Base-by-base conservation (phyloP, 805 yeast genomes). In the Yarrowia alimentaria region DNA sequence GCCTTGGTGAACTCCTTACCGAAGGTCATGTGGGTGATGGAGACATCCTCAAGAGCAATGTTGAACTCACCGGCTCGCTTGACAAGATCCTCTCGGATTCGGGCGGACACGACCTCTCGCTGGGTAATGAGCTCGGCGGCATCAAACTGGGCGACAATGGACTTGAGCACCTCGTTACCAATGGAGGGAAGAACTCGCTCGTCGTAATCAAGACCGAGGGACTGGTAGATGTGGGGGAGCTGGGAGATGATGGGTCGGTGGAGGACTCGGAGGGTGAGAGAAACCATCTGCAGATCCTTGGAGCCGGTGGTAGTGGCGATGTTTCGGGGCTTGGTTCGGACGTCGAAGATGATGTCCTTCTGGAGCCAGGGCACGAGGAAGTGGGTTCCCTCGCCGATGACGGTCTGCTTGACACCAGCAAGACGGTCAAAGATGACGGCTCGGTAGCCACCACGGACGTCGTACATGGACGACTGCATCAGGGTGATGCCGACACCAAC, bases 51-150 rank as follows among this genome's bases (percentile, higher is more conserved):
- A 59, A 93, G 77, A 64, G 77, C 84, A 64, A 93, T 90, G 69
- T 85, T 79, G 73, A 93, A 93, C 69, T 93, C 97, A 54, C 68
- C 67, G 11, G 97, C 95, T 64, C 99, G 78, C 57, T 74, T 72
- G 43, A 85, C 76, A 57, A 93, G 77, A 65, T 93, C 99, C 61
- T 79, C 82, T 66, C 95, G 80, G 66, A 93, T 91, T 68, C 84
- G 79, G 52, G 86, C 83, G 30, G 95, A 84, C 3, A 93, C 98
- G 43, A 86, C 80, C 71, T 93, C 99, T 74, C 99, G 81, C 75
- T 91, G 96, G 12, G 99, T 93, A 67, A 93, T 93, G 63, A 93
- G 79, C 70, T 93, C 99, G 11, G 97, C 85, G 5, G 99, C 99
- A 67, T 93, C 93, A 75, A 91, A 93, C 70, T 93, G 99, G 6